Evolutionary conservation across 2,329 filamentous ascomycete species (phyloP).

Genomic region (Aspergillus pseudoterreus): DNA sequence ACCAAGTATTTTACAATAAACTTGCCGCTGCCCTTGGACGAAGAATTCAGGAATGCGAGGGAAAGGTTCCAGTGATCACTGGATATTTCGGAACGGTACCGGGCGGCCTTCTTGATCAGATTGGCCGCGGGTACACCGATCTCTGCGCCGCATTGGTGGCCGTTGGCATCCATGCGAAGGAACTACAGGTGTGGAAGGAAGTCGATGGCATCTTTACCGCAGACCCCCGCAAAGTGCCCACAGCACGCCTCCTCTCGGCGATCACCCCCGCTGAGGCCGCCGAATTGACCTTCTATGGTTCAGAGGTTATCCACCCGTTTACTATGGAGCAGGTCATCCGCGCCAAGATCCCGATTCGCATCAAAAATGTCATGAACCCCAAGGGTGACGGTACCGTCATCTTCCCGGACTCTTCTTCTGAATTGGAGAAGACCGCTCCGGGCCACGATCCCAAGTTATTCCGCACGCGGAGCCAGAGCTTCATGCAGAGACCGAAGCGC

Average conservation of each 20-base stretch:
- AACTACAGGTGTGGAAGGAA: conserved; percentile 98
- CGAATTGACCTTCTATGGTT: conserved; percentile 89
- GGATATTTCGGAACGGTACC: conserved; percentile 95
- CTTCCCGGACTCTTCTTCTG: conserved; percentile 66
- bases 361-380: conserved; percentile 68
- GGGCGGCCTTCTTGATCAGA: conserved; percentile 82
- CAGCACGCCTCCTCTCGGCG: conserved; percentile 78
- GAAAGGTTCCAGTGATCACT: conserved; percentile 73
- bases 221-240: conserved; percentile 85
- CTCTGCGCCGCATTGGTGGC: conserved; percentile 89
- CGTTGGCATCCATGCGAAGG: conserved; percentile 79
- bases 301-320: conserved; percentile 96
- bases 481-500: conserved; percentile 61
- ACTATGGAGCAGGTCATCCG: conserved; percentile 91
- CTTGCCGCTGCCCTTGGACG: conserved; percentile 60
- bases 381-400: conserved; percentile 61
- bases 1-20: conserved; percentile 66
- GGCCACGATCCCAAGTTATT: conserved; percentile 57
- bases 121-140: conserved; percentile 95
- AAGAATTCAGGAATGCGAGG: conserved; percentile 62
- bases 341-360: conserved; percentile 63
- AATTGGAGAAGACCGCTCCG: conserved; percentile 47
- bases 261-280: conserved; percentile 95
- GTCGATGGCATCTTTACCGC: conserved; percentile 91
- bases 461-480: conserved; percentile 45